These are phyloP conservation scores for Rhizopogon sp. DNA, from an alignment of 768 basidiomycete genomes.

Conservation along the genomic window DNA sequence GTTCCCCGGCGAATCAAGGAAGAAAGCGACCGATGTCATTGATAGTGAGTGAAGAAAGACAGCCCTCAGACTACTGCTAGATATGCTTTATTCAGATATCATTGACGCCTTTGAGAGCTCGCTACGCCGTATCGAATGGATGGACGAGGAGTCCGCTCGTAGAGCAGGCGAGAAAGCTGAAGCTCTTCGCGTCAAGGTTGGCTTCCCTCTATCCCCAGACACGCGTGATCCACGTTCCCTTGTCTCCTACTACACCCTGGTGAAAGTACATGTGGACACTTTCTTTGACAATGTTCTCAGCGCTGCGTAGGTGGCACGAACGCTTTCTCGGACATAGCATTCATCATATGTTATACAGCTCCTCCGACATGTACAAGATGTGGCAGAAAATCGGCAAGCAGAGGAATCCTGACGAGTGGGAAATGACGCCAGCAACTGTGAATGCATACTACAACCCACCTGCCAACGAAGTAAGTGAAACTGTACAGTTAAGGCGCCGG, in stretches of 20 bases:
- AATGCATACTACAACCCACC: constrained; percentile 89
- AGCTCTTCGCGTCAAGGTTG: constrained; percentile 72
- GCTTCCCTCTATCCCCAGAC: constrained; percentile 86
- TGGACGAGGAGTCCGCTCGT: constrained; percentile 78
- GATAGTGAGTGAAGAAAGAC: constrained; percentile 39
- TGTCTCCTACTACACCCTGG: constrained; percentile 64
- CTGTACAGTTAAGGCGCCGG: not conserved
- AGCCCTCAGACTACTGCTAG: not conserved
- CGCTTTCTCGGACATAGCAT: not conserved
- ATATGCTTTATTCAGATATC: constrained; percentile 47
- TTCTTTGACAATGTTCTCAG: constrained; percentile 86
- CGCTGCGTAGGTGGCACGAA: constrained; percentile 37
- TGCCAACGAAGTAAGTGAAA: constrained; percentile 66
- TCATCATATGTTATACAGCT: constrained; percentile 30
- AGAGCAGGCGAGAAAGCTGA: constrained; percentile 82
- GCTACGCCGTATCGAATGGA: constrained; percentile 76
- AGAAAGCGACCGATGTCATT: constrained; percentile 81
- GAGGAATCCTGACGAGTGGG: constrained; percentile 74
- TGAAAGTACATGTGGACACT: constrained; percentile 57
- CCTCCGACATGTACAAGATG: constrained; percentile 54
- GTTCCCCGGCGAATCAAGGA: constrained; percentile 73
- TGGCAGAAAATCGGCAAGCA: constrained; percentile 74
- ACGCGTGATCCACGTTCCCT: constrained; percentile 68
- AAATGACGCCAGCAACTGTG: constrained; percentile 83
- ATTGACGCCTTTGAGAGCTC: constrained; percentile 80